A percentile compares a stretch with the other conserved stretches of the same genome.
phyloP scores from a whole-genome alignment of 2,329 filamentous ascomycete species.

The Xylariales sp. region DNA sequence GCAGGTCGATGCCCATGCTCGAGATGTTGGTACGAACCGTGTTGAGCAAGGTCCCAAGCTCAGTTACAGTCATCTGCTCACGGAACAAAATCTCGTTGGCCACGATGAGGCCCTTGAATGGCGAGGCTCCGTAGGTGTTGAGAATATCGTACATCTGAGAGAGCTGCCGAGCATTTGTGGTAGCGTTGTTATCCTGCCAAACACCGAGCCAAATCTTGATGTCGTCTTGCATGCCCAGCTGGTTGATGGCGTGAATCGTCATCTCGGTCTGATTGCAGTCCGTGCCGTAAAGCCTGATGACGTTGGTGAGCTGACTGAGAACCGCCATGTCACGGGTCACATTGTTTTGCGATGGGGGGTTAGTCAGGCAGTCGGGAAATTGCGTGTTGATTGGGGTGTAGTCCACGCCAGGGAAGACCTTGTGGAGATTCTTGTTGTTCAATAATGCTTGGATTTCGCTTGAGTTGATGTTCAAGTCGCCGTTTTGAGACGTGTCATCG shows the following conservation, averaged over 20 bases:
- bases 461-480: constrained; percentile 71
- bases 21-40: constrained; percentile 71
- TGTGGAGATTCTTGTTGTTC: constrained; percentile 78
- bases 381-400: constrained; percentile 91
- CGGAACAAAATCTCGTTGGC: constrained; percentile 79
- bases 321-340: constrained; percentile 88
- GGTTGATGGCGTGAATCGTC: constrained; percentile 77
- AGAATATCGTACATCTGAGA: constrained; percentile 80
- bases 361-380: constrained; percentile 75
- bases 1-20: constrained; percentile 60
- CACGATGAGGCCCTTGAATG: constrained; percentile 78
- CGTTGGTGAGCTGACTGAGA: constrained; percentile 84
- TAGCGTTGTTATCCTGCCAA: constrained; percentile 80
- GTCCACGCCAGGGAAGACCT: constrained; percentile 92
- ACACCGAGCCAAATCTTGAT: constrained; percentile 94
- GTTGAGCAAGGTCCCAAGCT: constrained; percentile 61
- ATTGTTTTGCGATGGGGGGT: constrained; percentile 88
- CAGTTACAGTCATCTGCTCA: constrained; percentile 63
- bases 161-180: constrained; percentile 80
- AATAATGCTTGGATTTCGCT: constrained; percentile 75
- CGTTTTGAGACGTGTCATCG: constrained; percentile 58
- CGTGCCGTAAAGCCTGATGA: constrained; percentile 84
- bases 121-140: constrained; percentile 59
- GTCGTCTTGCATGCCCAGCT: constrained; percentile 62
- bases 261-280: constrained; percentile 98